These are phyloP conservation scores for Glonium stellatum DNA, from an alignment of 495 filamentous ascomycete genomes.

Conservation along the genomic window DNA sequence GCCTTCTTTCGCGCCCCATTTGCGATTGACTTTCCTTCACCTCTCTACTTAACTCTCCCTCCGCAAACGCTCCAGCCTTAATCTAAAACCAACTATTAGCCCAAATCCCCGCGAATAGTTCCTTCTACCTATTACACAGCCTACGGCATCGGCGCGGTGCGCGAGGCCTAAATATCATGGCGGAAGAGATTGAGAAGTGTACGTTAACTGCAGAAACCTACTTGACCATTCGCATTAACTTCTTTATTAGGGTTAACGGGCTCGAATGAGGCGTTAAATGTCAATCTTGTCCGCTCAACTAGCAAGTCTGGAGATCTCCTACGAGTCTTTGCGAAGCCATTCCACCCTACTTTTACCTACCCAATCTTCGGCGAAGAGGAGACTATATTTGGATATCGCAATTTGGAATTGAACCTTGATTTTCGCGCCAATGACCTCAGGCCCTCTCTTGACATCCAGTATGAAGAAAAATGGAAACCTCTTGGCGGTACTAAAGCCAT, in stretches of 20 bases:
- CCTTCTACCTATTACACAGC: neutral
- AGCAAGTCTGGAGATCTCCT: slow-evolving; percentile 6
- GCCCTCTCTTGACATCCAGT: slow-evolving; percentile 64
- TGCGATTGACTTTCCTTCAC: neutral
- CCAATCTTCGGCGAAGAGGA: slow-evolving; percentile 88
- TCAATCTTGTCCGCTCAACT: slow-evolving; percentile 26
- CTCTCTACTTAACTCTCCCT: neutral
- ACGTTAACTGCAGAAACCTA: neutral
- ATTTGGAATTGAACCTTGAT: slow-evolving; percentile 63
- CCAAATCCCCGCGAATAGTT: neutral
- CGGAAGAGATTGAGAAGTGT: slow-evolving; percentile 9
- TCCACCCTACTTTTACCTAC: slow-evolving; percentile 84
- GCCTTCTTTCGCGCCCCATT: neutral
- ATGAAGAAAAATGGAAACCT: slow-evolving; percentile 59
- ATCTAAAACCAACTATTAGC: too few relatives aligned
- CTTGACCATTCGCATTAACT: neutral
- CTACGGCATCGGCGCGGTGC: neutral
- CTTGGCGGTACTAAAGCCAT: slow-evolving; percentile 63
- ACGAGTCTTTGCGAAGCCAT: slow-evolving; percentile 39
- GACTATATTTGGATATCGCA: slow-evolving; percentile 81
- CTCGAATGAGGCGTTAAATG: slow-evolving; percentile 31
- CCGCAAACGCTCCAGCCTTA: too few relatives aligned
- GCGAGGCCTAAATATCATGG: neutral
- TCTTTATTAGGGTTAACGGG: slow-evolving; percentile 25
- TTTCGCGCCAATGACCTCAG: slow-evolving; percentile 78